Evolutionary conservation across 169 alveolate genomes (phyloP), one percentile per base, ranked within the genome.

Genomic region (Plasmodium gonderi): DNA sequence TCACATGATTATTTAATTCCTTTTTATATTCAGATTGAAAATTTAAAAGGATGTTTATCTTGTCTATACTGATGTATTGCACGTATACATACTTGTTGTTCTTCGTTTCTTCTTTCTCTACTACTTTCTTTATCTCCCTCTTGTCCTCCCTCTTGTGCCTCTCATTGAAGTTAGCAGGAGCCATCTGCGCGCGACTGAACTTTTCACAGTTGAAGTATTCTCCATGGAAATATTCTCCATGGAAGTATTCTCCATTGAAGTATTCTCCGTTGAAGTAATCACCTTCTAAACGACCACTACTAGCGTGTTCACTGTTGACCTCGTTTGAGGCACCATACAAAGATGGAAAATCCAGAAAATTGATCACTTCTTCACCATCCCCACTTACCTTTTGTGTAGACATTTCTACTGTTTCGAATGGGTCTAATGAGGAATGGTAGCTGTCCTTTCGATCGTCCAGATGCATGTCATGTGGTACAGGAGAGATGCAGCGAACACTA

Each of bases 1-100:
- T 82, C 3, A 82, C 74, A 44, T 69, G 75, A 60, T 75, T 82
- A 7, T 44, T 82, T 17, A 82, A 33, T 31, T 82, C 92, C 42
- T 82, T 82, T 33, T 82, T 82, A 45, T 82, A 82, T 72, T 82
- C 92, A 0, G 92, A 82, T 17, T 82, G 81, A 26, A 82, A 82
- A 36, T 82, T 82, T 42, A 82, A 29, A 26, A 82, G 64, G 4
- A 82, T 82, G 26, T 82, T 82, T 69, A 82, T 82, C 12, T 82
- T 82, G 12, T 82, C 92, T 2, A 82, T 82, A 49, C 77, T 69
- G 51, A 82, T 49, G 26, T 82, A 82, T 36, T 82, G 92, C 38
- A 82, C 40, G 64, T 82, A 82, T 11, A 82, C 83, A 29, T 82
- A 74, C 6, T 82, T 82, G 31, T 68, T 0, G 72, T 36, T 20